Percentiles rank a stretch among this genome's conserved stretches.
phyloP scores from a whole-genome alignment of 768 basidiomycete species.

The Xanthoconium stramineum region DNA sequence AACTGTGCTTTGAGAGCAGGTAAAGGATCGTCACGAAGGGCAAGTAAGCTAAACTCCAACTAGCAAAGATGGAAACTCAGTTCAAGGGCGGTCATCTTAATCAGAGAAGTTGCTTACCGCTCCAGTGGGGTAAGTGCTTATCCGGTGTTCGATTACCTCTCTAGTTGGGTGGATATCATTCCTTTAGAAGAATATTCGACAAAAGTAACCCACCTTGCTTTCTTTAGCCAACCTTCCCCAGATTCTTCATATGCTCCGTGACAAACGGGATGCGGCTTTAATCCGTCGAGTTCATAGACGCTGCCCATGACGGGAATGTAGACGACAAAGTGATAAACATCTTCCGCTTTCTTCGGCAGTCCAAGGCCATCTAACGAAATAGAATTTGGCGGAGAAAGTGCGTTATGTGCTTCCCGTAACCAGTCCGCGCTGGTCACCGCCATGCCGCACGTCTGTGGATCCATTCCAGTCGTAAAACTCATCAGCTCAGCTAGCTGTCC shows the following conservation, averaged over 20 bases:
- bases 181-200: slow-evolving; percentile 7
- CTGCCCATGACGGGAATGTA: slow-evolving; percentile 83
- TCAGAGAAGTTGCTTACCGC: slow-evolving; percentile 54
- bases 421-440: slow-evolving; percentile 79
- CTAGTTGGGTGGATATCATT: slow-evolving; percentile 38
- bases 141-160: slow-evolving; percentile 82
- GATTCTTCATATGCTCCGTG: slow-evolving; percentile 71
- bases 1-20: slow-evolving; percentile 64
- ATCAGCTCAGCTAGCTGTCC: slow-evolving; percentile 69
- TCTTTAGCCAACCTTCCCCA: slow-evolving; percentile 80
- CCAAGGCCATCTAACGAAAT: slow-evolving; percentile 85
- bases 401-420: slow-evolving; percentile 85
- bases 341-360: slow-evolving; percentile 62
- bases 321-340: slow-evolving; percentile 96
- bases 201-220: slow-evolving; percentile 55
- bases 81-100: background rate
- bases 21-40: slow-evolving; percentile 78
- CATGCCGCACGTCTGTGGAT: slow-evolving; percentile 79
- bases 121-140: slow-evolving; percentile 85
- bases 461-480: slow-evolving; percentile 81
- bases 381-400: slow-evolving; percentile 85
- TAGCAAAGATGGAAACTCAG: slow-evolving; percentile 29
- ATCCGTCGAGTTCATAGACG: slow-evolving; percentile 91
- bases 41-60: slow-evolving; percentile 92
- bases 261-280: slow-evolving; percentile 73